A percentile compares a stretch with the other conserved stretches of the same genome.
Conservation (phyloP, 441 rosid genomes). For the Pelargonium myrrhifolium region DNA sequence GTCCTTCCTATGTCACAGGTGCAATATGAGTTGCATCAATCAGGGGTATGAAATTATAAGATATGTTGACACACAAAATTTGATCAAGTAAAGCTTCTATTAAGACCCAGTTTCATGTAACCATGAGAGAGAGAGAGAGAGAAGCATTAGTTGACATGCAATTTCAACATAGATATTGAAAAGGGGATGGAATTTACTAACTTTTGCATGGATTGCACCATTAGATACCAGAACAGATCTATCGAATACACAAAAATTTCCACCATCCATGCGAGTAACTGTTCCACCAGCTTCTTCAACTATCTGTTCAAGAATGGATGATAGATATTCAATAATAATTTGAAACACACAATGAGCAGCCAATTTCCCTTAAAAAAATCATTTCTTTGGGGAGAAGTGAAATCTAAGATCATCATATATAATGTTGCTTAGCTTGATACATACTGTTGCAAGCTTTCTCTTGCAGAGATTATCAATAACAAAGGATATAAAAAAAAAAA, state of each 20-base stretch:
- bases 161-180: neutral
- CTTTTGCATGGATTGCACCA: constrained; percentile 67
- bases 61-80: too few species aligned
- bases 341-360: constrained; percentile 9
- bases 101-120: neutral
- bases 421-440: neutral
- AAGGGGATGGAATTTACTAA: constrained; percentile 16
- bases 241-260: constrained; percentile 68
- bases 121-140: too few species aligned
- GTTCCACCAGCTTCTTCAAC: constrained; percentile 93
- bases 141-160: neutral
- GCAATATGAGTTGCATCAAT: neutral
- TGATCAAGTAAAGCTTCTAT: too few species aligned
- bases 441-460: neutral
- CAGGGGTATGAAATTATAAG: too few species aligned
- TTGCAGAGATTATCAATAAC: neutral
- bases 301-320: constrained; percentile 36
- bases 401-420: constrained; percentile 1
- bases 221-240: constrained; percentile 86
- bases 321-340: neutral
- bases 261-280: constrained; percentile 78
- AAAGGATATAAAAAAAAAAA: neutral
- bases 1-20: neutral
- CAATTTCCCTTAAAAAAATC: constrained; percentile 3
- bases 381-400: neutral